Conservation (phyloP, 352 stramenopile species). For the Blastocystis sp. region DNA sequence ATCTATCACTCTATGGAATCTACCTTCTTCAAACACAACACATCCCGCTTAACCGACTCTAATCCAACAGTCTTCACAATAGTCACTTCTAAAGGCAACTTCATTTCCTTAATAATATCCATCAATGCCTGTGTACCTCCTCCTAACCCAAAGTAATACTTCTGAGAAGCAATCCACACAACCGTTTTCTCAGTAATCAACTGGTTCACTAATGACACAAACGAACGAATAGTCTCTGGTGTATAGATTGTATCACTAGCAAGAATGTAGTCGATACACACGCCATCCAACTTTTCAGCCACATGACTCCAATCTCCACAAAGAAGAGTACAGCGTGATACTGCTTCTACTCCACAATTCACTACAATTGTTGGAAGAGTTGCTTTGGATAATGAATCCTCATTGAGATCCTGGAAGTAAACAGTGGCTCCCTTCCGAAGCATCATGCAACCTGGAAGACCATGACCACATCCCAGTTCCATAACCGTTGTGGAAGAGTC, state of each 20-base stretch:
- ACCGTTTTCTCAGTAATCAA: not conserved
- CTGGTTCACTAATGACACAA: constrained; percentile 28
- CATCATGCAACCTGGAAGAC: constrained; percentile 34
- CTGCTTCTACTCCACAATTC: not conserved
- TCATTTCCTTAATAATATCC: constrained; percentile 10
- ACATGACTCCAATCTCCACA: constrained; percentile 43
- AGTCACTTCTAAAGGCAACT: not conserved
- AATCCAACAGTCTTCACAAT: constrained; percentile 18
- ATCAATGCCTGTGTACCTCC: constrained; percentile 40
- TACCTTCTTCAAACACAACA: constrained; percentile 11
- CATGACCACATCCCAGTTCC: constrained; percentile 42
- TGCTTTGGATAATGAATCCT: constrained; percentile 14
- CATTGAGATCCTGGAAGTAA: constrained; percentile 57
- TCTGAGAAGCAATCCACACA: constrained; percentile 22
- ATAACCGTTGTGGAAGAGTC: not conserved
- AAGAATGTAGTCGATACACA: constrained; percentile 25
- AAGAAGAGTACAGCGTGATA: not conserved
- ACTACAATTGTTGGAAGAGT: constrained; percentile 47
- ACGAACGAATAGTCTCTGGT: constrained; percentile 28
- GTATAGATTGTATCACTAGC: constrained; percentile 59
- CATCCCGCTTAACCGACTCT: constrained; percentile 46
- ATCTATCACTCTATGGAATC: not conserved
- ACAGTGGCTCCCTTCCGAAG: constrained; percentile 35
- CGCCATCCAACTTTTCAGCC: not conserved
- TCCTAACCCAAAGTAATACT: constrained; percentile 55